Base-by-base conservation (phyloP, 2,329 filamentous ascomycete species). In the Ophiostoma triangulosporum region DNA sequence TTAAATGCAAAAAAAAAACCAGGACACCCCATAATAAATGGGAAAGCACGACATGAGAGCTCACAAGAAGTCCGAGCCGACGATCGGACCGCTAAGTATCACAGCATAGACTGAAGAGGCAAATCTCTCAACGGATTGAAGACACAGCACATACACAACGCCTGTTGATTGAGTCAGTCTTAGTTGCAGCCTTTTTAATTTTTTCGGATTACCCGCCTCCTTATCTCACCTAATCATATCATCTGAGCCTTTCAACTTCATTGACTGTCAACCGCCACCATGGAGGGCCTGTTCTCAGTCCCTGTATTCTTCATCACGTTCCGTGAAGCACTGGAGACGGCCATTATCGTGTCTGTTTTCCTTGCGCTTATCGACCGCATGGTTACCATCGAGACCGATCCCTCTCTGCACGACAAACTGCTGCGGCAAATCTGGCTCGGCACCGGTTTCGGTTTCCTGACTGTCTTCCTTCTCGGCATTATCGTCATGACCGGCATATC, bases 351-450 rank as follows among this genome's bases (percentile, higher is more conserved):
- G 57, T 91, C 88, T 0, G 84, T 94, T 17, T 72, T 95, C 38
- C 76, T 94, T 35, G 80, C 88, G n/a, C 93, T 91, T 64, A 71
- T 94, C 54, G 91, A 90, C 65, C 85, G 93, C 65, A 86, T 94
- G 43, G 72, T 72, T 55, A 80, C 80, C 1, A 77, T 81, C 17
- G 73, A 81, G 52, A 68, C 74, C 54, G 81, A 89, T 69, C 68
- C 68, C 6, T 63, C 61, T 1, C 71, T 83, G 1, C 84, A 87
- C 70, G 88, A 84, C 66, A 75, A 74, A 57, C 73, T 90, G 6
- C 73, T 80, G 71, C 56, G 93, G 51, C 94, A 94, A 73, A 71
- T 85, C 54, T 85, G 81, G 80, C 63, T 68, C 20, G 86, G 86
- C 8, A 76, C 83, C 3, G 72, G 66, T 1, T 60, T 75, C 2